phyloP scores from a whole-genome alignment of 2,329 filamentous ascomycete species.

The Penicillium sp. region DNA sequence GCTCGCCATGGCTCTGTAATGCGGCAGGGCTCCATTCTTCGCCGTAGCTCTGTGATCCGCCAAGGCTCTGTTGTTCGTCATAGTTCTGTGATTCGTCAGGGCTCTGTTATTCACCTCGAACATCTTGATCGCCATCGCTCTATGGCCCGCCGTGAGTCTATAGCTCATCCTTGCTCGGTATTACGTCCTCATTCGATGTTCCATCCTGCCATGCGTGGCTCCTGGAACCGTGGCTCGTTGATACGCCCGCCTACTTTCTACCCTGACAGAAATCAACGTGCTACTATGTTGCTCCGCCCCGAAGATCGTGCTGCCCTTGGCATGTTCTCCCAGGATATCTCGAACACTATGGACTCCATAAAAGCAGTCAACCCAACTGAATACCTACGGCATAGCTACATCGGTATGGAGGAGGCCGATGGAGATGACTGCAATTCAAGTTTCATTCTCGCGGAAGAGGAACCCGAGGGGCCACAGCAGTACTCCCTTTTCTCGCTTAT shows the following conservation, averaged over 20 bases:
- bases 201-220: constrained; percentile 1
- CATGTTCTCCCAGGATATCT: constrained; percentile 26
- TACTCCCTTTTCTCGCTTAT: constrained; percentile 76
- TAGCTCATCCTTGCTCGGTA: not conserved
- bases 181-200: not conserved
- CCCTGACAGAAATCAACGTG: not conserved
- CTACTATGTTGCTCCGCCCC: not conserved
- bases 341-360: constrained; percentile 18
- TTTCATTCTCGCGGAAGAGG: constrained; percentile 61
- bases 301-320: constrained; percentile 4
- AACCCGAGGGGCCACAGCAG: constrained; percentile 51
- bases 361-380: not conserved
- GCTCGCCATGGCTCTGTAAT: not conserved
- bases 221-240: not conserved
- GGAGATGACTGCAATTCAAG: constrained; percentile 61
- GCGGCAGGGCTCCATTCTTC: not conserved
- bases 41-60: not conserved
- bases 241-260: not conserved
- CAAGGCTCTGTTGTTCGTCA: not conserved
- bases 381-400: constrained; percentile 1
- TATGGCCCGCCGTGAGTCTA: not conserved
- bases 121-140: not conserved
- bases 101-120: not conserved
- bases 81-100: not conserved
- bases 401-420: not conserved